Conservation (phyloP, 2,329 filamentous ascomycete genomes). For the Monilinia fructigena region DNA sequence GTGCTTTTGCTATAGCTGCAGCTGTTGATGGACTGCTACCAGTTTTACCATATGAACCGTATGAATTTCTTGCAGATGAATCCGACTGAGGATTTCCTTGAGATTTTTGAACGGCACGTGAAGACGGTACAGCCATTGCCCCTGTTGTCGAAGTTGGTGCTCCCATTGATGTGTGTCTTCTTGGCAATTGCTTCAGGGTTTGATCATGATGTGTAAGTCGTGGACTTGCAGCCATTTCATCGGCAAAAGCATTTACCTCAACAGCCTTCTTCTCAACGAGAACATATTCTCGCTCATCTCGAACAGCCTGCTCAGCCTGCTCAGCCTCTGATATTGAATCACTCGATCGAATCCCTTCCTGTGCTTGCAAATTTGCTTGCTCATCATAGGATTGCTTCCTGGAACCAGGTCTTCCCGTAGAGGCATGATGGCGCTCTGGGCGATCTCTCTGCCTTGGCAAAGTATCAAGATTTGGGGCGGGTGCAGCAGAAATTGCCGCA, state of each 20-base stretch:
- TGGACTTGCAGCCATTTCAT: slow-evolving; percentile 85
- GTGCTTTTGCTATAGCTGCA: slow-evolving; percentile 89
- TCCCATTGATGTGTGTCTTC: slow-evolving; percentile 77
- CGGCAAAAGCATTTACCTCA: slow-evolving; percentile 94
- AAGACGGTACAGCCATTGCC: slow-evolving; percentile 63
- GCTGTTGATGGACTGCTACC: slow-evolving; percentile 66
- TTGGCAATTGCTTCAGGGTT: slow-evolving; percentile 52
- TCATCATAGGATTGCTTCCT: slow-evolving; percentile 34
- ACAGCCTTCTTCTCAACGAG: slow-evolving; percentile 93
- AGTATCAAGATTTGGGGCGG: slow-evolving; percentile 36
- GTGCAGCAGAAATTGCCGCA: slow-evolving; percentile 30
- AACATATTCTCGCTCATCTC: slow-evolving; percentile 92
- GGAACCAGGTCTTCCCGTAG: slow-evolving; percentile 23
- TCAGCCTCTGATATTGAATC: slow-evolving; percentile 56
- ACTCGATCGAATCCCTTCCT: slow-evolving; percentile 39
- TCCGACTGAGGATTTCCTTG: slow-evolving; percentile 63
- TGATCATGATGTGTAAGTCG: slow-evolving; percentile 44
- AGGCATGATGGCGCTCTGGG: slow-evolving; percentile 22
- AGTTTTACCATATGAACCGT: slow-evolving; percentile 60
- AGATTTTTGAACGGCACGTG: slow-evolving; percentile 72
- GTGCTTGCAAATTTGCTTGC: slow-evolving; percentile 29
- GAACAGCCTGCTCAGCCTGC: slow-evolving; percentile 65
- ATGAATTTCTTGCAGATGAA: slow-evolving; percentile 68
- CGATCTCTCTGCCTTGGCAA: slow-evolving; percentile 35
- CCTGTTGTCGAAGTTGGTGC: slow-evolving; percentile 66